These are phyloP conservation scores for Cetraspora pellucida DNA, from an alignment of 192 early-diverging fungal species.

Conservation along the genomic window DNA sequence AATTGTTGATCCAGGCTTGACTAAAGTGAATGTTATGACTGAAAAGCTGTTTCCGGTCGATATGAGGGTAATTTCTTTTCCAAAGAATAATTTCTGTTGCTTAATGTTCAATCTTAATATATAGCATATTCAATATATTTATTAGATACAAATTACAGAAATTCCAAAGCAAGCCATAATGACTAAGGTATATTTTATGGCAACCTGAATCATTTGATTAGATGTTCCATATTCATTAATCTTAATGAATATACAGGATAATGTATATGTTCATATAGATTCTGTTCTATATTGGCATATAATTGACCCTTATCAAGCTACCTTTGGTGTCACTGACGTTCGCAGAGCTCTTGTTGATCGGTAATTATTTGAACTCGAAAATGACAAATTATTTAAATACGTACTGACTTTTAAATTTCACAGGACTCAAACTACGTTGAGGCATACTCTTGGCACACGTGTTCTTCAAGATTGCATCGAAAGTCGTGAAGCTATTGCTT, in stretches of 20 bases:
- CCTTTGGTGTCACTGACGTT: constrained; percentile 83
- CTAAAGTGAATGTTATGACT: constrained; percentile 57
- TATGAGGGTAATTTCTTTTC: constrained; percentile 38
- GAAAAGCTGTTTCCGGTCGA: constrained; percentile 50
- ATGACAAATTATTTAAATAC: neutral
- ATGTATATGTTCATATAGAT: constrained; percentile 83
- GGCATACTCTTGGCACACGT: constrained; percentile 80
- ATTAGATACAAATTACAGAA: constrained; percentile 46
- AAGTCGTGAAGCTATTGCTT: constrained; percentile 83
- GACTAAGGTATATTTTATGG: constrained; percentile 57
- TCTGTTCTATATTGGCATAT: constrained; percentile 87
- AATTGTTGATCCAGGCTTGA: constrained; percentile 57
- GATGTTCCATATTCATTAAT: neutral
- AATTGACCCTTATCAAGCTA: constrained; percentile 76
- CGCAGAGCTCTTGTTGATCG: constrained; percentile 78
- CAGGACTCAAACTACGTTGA: constrained; percentile 85
- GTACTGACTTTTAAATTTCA: neutral
- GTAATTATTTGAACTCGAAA: constrained; percentile 32
- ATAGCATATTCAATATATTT: too few species aligned
- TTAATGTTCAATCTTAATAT: too few species aligned
- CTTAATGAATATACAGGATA: constrained; percentile 55
- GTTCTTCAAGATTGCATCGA: constrained; percentile 89
- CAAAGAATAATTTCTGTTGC: neutral
- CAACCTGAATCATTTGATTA: neutral
- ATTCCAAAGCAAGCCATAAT: constrained; percentile 76